Base-by-base conservation (phyloP, 2,329 filamentous ascomycete species). In the Pseudocercospora fijiensis region DNA sequence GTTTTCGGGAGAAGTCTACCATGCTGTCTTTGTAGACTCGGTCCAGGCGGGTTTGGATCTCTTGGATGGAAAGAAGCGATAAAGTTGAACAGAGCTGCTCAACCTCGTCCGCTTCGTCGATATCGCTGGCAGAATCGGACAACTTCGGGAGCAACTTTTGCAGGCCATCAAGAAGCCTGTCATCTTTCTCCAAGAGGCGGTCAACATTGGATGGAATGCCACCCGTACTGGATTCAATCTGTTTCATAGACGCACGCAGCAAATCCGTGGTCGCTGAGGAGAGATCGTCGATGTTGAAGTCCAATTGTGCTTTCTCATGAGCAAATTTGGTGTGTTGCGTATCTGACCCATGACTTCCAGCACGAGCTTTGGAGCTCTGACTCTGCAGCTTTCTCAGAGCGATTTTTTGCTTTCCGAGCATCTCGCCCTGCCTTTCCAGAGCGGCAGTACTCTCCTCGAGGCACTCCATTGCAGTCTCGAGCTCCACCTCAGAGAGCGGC, bases 101-200 rank as follows among this genome's bases (percentile, higher is more conserved):
- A 9, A 88, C 77, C 2, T 80, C 81, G 56, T 86, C 83, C 8
- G 84, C 56, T 6, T 62, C 65, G 7, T 71, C 82, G 0, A 80
- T 78, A 24, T 83, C 78, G 53, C 83, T 80, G 4, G 79, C 79
- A 9, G 74, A 68, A 2, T 72, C 68, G 1, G 85, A 79, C 3
- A 90, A 80, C 67, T 88, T 86, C 63, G 82, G 83, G 0, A 87
- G 83, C 1, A 91, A 80, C 67, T 89, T 89, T 71, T 89, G 86
- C 2, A 91, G 78, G 63, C 86, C 86, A 20, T 83, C 79, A 1
- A 91, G 77, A 2, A 90, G 79, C 65, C 85, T 86, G 71, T 91
- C 88, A 64, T 91, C 88, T 1, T 74, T 76, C 43, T 75, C 74
- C 5, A 77, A 62, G 4, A 74, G 60, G 2, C 86, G 84, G 8